These are phyloP conservation scores for Friedmanniomyces endolithicus DNA, from an alignment of 495 filamentous ascomycete genomes.

Conservation along the genomic window DNA sequence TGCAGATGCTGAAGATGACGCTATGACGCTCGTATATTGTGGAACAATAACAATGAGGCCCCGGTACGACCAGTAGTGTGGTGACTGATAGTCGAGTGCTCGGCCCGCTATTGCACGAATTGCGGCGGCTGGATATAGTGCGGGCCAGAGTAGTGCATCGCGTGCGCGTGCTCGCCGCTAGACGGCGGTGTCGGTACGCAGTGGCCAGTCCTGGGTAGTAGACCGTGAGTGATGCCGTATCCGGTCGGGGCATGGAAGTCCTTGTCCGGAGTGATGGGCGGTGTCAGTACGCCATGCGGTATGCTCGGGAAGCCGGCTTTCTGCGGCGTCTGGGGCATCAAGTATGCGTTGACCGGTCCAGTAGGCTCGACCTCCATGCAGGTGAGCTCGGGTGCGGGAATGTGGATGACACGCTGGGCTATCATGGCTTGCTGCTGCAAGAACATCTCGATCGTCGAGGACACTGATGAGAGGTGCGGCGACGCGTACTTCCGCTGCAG, in stretches of 20 bases:
- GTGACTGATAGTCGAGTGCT: neutral
- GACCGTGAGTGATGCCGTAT: slow-evolving; percentile 18
- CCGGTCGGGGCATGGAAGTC: slow-evolving; percentile 21
- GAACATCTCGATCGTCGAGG: slow-evolving; percentile 72
- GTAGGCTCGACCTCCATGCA: slow-evolving; percentile 31
- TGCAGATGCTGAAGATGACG: slow-evolving; percentile 15
- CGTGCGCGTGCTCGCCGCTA: slow-evolving; percentile 22
- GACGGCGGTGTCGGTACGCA: slow-evolving; percentile 27
- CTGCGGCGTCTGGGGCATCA: slow-evolving; percentile 66
- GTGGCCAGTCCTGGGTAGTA: slow-evolving; percentile 15
- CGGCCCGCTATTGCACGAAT: slow-evolving; percentile 13
- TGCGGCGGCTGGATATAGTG: slow-evolving; percentile 24
- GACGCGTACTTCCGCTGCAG: slow-evolving; percentile 80
- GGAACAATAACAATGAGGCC: neutral
- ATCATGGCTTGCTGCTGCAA: slow-evolving; percentile 70
- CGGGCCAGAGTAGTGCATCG: neutral
- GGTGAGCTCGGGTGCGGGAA: slow-evolving; percentile 33
- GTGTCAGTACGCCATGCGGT: slow-evolving; percentile 77
- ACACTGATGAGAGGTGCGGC: slow-evolving; percentile 67
- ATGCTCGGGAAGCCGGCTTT: slow-evolving; percentile 58
- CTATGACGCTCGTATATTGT: slow-evolving; percentile 29
- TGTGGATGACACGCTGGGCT: slow-evolving; percentile 49
- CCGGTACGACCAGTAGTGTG: neutral
- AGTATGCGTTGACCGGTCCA: slow-evolving; percentile 38
- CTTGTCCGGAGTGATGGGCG: slow-evolving; percentile 84